These are phyloP conservation scores for Erysimum cheiri DNA, from an alignment of 441 rosid species.

Conservation along the genomic window DNA sequence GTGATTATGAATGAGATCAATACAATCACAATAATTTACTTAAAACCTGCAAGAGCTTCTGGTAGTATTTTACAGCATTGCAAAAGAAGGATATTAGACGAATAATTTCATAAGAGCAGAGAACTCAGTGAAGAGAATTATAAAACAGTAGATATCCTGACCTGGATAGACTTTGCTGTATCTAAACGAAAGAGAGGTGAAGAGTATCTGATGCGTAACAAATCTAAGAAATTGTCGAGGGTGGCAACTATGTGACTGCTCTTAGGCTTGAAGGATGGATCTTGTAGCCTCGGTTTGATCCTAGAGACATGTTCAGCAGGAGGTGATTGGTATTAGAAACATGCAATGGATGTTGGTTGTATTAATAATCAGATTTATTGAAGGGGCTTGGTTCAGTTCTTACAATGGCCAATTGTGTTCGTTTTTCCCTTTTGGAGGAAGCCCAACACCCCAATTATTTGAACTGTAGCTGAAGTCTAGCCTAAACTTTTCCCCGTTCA, in stretches of 20 bases:
- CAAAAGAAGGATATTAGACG: not conserved
- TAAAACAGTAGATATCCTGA: conserved; percentile 39
- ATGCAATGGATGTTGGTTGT: conserved; percentile 8
- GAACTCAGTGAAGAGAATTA: not conserved
- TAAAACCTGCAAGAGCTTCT: conserved; percentile 7
- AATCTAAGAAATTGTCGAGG: conserved; percentile 67
- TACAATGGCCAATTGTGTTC: conserved; percentile 87
- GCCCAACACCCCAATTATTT: conserved; percentile 96
- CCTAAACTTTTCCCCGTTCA: conserved; percentile 55
- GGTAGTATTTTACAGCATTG: not conserved
- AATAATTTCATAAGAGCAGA: conserved; percentile 1
- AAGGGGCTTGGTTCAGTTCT: conserved; percentile 42
- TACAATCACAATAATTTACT: conserved; percentile 13
- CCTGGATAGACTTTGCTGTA: conserved; percentile 88
- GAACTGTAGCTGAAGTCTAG: conserved; percentile 81
- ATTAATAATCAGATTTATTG: conserved; percentile 1
- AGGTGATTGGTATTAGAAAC: conserved; percentile 16
- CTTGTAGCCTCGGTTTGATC: conserved; percentile 82
- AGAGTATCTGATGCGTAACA: conserved; percentile 83
- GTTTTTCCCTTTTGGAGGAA: conserved; percentile 91
- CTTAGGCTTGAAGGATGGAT: conserved; percentile 90
- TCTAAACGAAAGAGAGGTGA: conserved; percentile 87
- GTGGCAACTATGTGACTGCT: conserved; percentile 77
- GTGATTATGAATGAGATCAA: conserved; percentile 24
- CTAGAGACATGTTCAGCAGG: conserved; percentile 46